Evolutionary conservation across 805 yeast species (phyloP).

Genomic region (Saturnispora quitensis): DNA sequence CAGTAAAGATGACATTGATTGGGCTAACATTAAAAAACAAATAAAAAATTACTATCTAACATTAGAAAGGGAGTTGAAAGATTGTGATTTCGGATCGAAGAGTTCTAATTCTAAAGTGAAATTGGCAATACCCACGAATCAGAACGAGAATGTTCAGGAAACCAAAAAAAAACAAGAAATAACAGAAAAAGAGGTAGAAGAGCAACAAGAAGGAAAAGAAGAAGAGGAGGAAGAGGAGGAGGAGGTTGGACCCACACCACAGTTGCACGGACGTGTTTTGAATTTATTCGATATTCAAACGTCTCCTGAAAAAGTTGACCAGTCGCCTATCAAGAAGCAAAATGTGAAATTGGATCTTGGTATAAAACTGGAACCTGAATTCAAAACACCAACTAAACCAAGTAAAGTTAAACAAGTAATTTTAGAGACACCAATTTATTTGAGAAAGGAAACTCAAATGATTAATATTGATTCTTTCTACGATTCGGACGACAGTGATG

Average conservation of each 20-base stretch:
- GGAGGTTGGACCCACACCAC: slow-evolving; percentile 77
- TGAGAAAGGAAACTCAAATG: not conserved
- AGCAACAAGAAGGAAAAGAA: slow-evolving; percentile 12
- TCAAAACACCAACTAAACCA: slow-evolving; percentile 12
- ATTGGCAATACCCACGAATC: not conserved
- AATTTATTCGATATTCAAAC: slow-evolving; percentile 39
- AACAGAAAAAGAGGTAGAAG: slow-evolving; percentile 2
- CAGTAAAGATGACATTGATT: not conserved
- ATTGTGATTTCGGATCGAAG: not conserved
- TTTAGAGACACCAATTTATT: not conserved
- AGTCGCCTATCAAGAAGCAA: not conserved
- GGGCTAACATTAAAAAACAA: not conserved
- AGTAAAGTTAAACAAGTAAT: not conserved
- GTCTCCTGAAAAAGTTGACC: not conserved
- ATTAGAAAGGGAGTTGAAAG: not conserved
- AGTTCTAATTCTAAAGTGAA: not conserved
- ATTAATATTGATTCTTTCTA: not conserved
- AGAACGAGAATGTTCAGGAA: not conserved
- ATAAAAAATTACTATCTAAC: not conserved
- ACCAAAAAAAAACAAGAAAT: not conserved
- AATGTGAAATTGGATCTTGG: not conserved
- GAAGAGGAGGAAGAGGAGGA: slow-evolving; percentile 9
- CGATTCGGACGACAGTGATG: not conserved
- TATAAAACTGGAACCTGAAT: not conserved
- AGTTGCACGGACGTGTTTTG: slow-evolving; percentile 64